Conservation (phyloP, 176 grass and related monocot species). For the Oryza meridionalis region DNA sequence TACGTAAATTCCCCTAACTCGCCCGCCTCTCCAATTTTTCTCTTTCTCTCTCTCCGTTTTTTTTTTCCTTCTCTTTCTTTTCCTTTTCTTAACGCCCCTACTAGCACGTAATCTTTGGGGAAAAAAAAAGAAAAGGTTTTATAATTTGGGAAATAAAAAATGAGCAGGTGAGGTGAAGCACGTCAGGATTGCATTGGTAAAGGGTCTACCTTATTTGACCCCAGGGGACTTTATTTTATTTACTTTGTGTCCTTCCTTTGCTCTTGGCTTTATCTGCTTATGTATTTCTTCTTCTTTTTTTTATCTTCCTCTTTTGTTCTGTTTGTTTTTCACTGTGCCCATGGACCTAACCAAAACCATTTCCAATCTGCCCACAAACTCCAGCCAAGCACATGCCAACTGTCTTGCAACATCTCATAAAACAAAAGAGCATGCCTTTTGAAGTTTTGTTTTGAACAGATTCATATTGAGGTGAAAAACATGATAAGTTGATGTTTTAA, state of each 20-base stretch:
- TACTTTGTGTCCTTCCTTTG: conserved; percentile 44
- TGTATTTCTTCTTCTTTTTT: conserved; percentile 5
- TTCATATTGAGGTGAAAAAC: not conserved
- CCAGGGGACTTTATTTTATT: conserved; percentile 42
- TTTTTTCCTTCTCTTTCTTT: not conserved
- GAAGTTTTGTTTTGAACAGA: conserved; percentile 33
- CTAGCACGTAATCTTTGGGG: conserved; percentile 52
- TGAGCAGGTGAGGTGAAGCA: conserved; percentile 58
- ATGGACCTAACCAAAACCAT: conserved; percentile 55
- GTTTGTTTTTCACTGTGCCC: conserved; percentile 50
- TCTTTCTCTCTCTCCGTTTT: not conserved
- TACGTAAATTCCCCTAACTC: conserved; percentile 61
- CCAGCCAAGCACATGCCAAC: conserved; percentile 42
- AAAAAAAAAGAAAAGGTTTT: conserved; percentile 50
- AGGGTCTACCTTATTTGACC: conserved; percentile 57
- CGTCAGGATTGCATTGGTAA: conserved; percentile 68
- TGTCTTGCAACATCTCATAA: conserved; percentile 36
- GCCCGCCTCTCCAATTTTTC: conserved; percentile 24
- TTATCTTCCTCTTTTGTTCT: conserved; percentile 21
- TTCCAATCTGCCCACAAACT: conserved; percentile 5
- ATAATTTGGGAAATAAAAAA: conserved; percentile 51
- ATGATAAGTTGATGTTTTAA: not conserved
- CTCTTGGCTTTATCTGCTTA: conserved; percentile 61
- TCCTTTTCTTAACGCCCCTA: conserved; percentile 39
- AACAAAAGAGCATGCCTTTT: conserved; percentile 11